Base-by-base conservation (phyloP, 768 basidiomycete species). In the Clitopilus passeckerianus region DNA sequence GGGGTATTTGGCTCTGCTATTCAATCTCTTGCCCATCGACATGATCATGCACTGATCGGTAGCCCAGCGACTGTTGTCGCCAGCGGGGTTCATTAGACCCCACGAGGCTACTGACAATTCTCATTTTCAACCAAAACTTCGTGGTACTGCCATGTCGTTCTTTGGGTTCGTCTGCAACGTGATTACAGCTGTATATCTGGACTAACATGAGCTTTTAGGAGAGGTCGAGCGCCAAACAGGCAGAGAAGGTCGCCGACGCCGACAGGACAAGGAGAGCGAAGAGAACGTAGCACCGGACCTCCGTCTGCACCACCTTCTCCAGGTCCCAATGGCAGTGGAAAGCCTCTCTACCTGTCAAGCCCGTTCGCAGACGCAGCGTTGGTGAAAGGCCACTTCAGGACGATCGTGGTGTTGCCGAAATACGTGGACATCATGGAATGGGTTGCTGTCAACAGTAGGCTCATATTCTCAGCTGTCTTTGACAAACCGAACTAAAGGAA, bases 311-410 rank as follows among this genome's bases (percentile, higher is more conserved):
- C 76, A 3, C 70, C 75, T 5, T 78, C 77, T 16, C 78, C 78
- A 12, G 70, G 73, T 9, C 70, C 65, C 33, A 18, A 64, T 12
- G 65, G 67, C 10, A 15, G 35, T 16, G 64, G 67, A 33, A 92
- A 91, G 63, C 89, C 91, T 0, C 76, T 98, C 16, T 97, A 96
- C 69, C 82, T 98, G 10, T 96, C 90, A 72, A 90, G 91, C 57
- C 95, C 95, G 2, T 98, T 98, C 71, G 93, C 91, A 58, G 95
- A 96, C 66, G 90, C 94, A 1, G 93, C 96, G 0, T 82, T 98
- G 46, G 95, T 98, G 60, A 98, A 96, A 72, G 96, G 96, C 22
- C 97, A 95, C 74, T 98, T 97, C 80, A 98, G 96, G 78, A 97
- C 95, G 2, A 98, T 98, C 67, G 95, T 98, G 59, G 90, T 94